Conservation (phyloP, 208 protist species). For the Leishmania mexicana region DNA sequence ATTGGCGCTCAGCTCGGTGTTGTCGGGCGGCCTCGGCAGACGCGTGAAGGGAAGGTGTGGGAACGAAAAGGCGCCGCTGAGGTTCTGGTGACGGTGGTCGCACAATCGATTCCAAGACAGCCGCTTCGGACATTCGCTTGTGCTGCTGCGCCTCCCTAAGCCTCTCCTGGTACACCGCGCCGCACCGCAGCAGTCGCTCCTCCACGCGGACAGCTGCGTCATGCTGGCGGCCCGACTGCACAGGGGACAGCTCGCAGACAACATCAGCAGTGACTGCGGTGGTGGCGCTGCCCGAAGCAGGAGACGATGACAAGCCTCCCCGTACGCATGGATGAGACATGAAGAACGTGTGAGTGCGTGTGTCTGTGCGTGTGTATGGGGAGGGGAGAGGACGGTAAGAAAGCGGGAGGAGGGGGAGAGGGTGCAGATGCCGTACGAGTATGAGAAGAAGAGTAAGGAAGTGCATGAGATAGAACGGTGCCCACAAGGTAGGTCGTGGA, state of each 20-base stretch:
- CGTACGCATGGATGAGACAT: neutral
- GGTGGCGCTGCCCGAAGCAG: neutral
- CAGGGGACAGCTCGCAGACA: slow-evolving; percentile 44
- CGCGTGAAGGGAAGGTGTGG: slow-evolving; percentile 24
- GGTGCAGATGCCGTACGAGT: neutral
- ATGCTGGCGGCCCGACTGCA: neutral
- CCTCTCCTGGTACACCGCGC: slow-evolving; percentile 27
- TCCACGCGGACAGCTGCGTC: slow-evolving; percentile 29
- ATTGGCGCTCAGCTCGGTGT: slow-evolving; percentile 15
- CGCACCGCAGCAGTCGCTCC: slow-evolving; percentile 52
- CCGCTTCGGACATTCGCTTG: slow-evolving; percentile 2
- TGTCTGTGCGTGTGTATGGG: neutral
- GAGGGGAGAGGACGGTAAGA: neutral
- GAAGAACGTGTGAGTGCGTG: neutral
- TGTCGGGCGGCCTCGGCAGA: slow-evolving; percentile 19
- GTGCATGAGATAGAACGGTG: neutral
- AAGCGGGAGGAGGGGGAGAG: neutral
- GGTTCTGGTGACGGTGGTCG: neutral
- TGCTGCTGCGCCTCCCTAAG: slow-evolving; percentile 11
- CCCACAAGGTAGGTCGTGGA: neutral
- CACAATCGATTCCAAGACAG: neutral
- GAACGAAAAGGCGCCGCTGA: slow-evolving; percentile 6
- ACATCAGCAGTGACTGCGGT: neutral
- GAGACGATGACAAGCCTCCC: no score
- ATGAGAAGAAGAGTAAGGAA: neutral